Base-by-base conservation (phyloP, 23 red algal genomes). In the Gracilaria vermiculophylla region DNA sequence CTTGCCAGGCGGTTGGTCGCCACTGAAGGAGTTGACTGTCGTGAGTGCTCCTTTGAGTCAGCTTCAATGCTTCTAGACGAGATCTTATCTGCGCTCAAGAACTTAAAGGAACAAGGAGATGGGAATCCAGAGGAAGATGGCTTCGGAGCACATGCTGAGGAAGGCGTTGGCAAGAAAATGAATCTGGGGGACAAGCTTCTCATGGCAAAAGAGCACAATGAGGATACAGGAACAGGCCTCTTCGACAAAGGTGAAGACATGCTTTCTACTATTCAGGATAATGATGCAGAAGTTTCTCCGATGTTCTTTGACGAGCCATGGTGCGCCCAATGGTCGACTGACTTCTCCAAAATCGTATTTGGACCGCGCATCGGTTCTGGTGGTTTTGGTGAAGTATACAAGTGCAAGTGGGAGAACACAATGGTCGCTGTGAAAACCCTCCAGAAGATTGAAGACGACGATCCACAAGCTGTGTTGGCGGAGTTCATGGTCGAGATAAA, bases 401-500 rank as follows among this genome's bases (percentile, higher is more conserved):
- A 95, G 66, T 91, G 83, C 56, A 81, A 67, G 42, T 86, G 79
- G 41, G 67, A 92, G 25, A 31, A 90, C 37, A 72, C 57, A n/a
- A 90, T 99, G 81, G 97, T 99, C 6, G 97, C 97, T 1, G 92
- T 95, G 29, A 99, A 99, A 66, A 90, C 91, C 5, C 76, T 99
- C 53, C 89, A 94, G 71, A 87, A 90, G 27, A 65, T 95, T 36
- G 93, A 99, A n/a, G 97, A 94, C 49, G 92, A 95, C 69, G 87
- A 99, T 49, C 83, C 82, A 14, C 75, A 88, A 40, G 83, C 81
- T n/a, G 33, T 91, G 45, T 78, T 94, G 73, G 83, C 80, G 13
- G 92, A 94, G 28, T 99, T 99, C 58, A 94, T 91, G 85, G 97
- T 94, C 10, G 97, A 99, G 54, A 99, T 99, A 93, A 94, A 95